Evolutionary conservation across 2,329 filamentous ascomycete genomes (phyloP).

Genomic region (Microascus cirrosus): DNA sequence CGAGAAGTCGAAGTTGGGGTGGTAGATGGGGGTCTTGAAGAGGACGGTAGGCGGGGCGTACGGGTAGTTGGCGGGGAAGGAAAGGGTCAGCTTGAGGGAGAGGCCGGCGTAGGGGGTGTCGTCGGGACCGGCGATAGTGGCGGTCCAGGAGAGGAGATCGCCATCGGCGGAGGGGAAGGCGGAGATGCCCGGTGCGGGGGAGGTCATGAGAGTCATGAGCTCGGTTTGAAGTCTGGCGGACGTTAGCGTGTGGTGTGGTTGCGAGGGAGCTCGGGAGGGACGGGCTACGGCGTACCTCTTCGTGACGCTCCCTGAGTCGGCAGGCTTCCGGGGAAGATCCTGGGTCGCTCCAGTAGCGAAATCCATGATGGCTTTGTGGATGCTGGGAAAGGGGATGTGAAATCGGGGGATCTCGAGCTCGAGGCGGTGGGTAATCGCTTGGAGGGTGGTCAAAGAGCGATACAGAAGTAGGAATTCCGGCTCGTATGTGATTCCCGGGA

Average conservation of each 20-base stretch:
- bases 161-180: slow-evolving; percentile 87
- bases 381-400: not conserved
- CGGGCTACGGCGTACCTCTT: slow-evolving; percentile 48
- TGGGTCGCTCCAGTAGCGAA: slow-evolving; percentile 42
- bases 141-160: slow-evolving; percentile 86
- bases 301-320: slow-evolving; percentile 63
- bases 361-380: not conserved
- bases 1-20: slow-evolving; percentile 96
- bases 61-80: slow-evolving; percentile 86
- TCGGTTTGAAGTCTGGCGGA: slow-evolving; percentile 75
- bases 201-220: slow-evolving; percentile 97
- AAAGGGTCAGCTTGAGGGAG: slow-evolving; percentile 83
- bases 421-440: not conserved
- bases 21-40: slow-evolving; percentile 98
- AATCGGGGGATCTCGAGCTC: not conserved
- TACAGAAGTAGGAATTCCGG: not conserved
- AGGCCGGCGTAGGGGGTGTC: slow-evolving; percentile 86
- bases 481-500: not conserved
- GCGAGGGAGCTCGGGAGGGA: slow-evolving; percentile 5
- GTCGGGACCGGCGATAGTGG: slow-evolving; percentile 82
- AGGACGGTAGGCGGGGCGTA: slow-evolving; percentile 84
- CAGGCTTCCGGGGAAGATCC: slow-evolving; percentile 43
- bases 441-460: not conserved
- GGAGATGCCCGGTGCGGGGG: slow-evolving; percentile 82
- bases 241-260: not conserved